Evolutionary conservation across 2,329 filamentous ascomycete species (phyloP), one percentile per base, ranked within the genome.

Genomic region (Fusarium sororula): DNA sequence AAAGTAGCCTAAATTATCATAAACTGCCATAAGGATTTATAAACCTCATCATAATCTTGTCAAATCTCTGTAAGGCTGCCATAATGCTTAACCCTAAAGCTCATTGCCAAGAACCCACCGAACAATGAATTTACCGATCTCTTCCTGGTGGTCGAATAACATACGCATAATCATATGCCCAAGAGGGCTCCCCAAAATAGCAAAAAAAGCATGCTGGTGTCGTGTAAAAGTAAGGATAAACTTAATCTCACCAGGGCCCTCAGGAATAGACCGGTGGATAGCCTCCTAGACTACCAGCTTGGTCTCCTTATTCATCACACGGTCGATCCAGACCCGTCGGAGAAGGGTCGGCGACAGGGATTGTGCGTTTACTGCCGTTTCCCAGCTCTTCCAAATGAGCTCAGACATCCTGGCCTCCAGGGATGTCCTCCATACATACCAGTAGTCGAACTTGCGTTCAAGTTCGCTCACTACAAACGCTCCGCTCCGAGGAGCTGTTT

Each of bases 221-320:
- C n/a, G 0, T 0, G 30, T 51, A 7, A 35, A 51, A 0, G 48
- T 44, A 26, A 3, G 1, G 13, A 44, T 26, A 12, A 1, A 26
- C 3, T 26, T 7, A 0, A 24, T 18, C 10, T 26, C 42, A 1
- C 3, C 3, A 2, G 6, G 15, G 7, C 10, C 37, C 17, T 3
- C 42, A 1, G 24, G 37, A 7, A 45, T 20, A 6, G 20, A 50
- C 6, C 10, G 17, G 3, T 15, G 22, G 11, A 26, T 22, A 3
- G 50, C 50, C 50, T 37, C 50, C 50, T 26, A 26, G 6, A 37
- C 50, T 18, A 53, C 17, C 4, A 53, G 13, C 1, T 15, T 53
- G 0, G n/a, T 37, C 3, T 53, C 32, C 4, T 1, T 2, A 7
- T 53, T 22, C 6, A 53, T 11, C 0, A 22, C 7, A 0, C 2